Percentiles rank a stretch among this genome's conserved stretches.
Evolutionary conservation across 2,329 filamentous ascomycete species (phyloP).

Genomic region (Colletotrichum sp.): DNA sequence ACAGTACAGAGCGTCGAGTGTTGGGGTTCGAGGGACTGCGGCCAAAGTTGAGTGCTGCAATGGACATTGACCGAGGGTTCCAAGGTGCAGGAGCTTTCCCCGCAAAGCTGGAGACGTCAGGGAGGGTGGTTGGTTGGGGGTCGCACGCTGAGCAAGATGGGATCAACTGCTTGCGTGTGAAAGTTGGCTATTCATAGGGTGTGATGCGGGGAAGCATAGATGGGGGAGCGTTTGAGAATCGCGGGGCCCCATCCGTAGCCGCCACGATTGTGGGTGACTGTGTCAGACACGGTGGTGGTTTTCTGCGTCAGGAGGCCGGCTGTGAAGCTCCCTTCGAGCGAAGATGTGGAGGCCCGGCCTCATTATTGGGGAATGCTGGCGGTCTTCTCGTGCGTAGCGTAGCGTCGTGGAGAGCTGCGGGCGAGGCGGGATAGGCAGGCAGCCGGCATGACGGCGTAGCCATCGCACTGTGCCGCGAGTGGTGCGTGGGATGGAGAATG

Average conservation of each 20-base stretch:
- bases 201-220: constrained; percentile 8
- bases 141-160: neutral
- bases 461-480: neutral
- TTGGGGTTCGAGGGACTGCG: neutral
- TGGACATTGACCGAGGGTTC: neutral
- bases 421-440: neutral
- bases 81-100: constrained; percentile 8
- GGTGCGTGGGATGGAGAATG: neutral
- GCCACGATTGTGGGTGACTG: neutral
- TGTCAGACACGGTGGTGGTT: neutral
- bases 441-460: neutral
- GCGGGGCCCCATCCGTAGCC: constrained; percentile 7
- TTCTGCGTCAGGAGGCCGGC: neutral
- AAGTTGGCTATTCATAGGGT: constrained; percentile 1
- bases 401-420: neutral
- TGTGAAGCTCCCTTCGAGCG: constrained; percentile 20
- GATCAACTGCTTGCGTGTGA: constrained; percentile 1
- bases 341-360: constrained; percentile 12
- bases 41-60: neutral
- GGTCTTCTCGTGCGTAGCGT: neutral
- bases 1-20: neutral
- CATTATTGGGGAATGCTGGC: neutral
- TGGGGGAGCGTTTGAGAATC: constrained; percentile 13
- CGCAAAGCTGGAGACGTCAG: neutral
- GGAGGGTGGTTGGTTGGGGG: neutral